Base-by-base conservation (phyloP, 1,284 basidiomycete genomes). In the Cutaneotrichosporon mucoides region DNA sequence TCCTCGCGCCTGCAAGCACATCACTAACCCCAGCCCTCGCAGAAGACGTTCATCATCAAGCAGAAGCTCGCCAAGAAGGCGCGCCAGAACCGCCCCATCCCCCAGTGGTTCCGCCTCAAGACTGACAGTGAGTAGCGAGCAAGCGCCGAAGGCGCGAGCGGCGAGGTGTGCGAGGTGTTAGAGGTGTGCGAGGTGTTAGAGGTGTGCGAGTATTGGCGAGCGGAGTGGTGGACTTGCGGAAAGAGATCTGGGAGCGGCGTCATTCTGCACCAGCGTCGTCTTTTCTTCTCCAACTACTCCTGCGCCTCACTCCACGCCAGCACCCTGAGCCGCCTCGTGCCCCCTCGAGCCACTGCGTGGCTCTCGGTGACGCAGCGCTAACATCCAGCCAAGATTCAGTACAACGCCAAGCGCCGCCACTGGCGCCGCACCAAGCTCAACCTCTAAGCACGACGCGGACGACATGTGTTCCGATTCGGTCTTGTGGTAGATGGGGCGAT, bases 81-180 rank as follows among this genome's bases (percentile, higher is more conserved):
- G 64, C 87, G 90, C 77, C 92, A 95, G 85, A 99, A 99, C 86
- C 86, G 95, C 77, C 93, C 93, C 68, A 95, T 98, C 67, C 94
- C 93, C 67, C 92, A 95, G 77, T 98, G 93, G 94, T 97, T 94
- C 87, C 91, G 93, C 72, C 84, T 97, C 68, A 97, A 96, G 86
- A 88, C 91, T 71, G 94, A 92, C 80, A 90, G 76, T 76, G 69
- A 70, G 76, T 75, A 15, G 15, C n/a, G 37, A 34, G 40, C 15
- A 38, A 44, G 12, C 24, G 24, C 24, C 24, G 24, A 24, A 24
- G 24, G 24, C 24, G 24, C 24, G 24, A 24, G 24, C 24, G 24
- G 24, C 24, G 24, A 24, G 24, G 24, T 24, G 24, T 24, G 24
- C 24, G 24, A 24, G 24, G 24, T 24, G 24, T 24, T 24, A 24